A percentile compares a stretch with the other conserved stretches of the same genome.
phyloP scores from a whole-genome alignment of 1,284 basidiomycete genomes.

The Sphaerobolus stellatus region DNA sequence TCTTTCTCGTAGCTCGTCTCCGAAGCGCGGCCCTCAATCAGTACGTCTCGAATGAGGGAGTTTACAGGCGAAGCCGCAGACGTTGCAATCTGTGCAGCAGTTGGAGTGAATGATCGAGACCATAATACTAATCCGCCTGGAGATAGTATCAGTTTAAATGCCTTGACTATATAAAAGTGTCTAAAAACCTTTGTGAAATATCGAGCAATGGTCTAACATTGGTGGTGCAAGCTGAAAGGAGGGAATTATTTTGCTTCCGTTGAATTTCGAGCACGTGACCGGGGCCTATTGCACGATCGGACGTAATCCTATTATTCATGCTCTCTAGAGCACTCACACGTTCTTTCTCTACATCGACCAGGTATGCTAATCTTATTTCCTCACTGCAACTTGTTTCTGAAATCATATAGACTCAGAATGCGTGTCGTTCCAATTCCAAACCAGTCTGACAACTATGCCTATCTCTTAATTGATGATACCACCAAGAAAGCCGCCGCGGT shows the following conservation, averaged over 20 bases:
- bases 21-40: conserved; percentile 80
- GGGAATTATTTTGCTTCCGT: neutral
- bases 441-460: conserved; percentile 85
- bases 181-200: conserved; percentile 77
- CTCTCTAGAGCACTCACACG: conserved; percentile 3
- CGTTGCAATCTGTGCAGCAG: conserved; percentile 68
- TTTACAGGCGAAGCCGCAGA: conserved; percentile 88
- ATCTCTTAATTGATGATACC: conserved; percentile 76
- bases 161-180: neutral
- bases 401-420: conserved; percentile 43
- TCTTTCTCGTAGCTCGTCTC: conserved; percentile 88
- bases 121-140: conserved; percentile 89
- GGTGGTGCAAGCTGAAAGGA: neutral
- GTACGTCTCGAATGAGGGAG: conserved; percentile 83
- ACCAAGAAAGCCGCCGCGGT: conserved; percentile 73
- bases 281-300: neutral
- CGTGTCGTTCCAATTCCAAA: conserved; percentile 76
- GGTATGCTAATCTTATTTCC: neutral
- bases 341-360: conserved; percentile 9
- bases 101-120: conserved; percentile 89
- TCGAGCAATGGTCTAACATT: conserved; percentile 89
- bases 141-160: conserved; percentile 13
- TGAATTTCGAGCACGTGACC: neutral
- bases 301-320: neutral
- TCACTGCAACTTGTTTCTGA: neutral